These are phyloP conservation scores for Melampsora abietis-canadensis DNA, from an alignment of 1,284 basidiomycete genomes.

Conservation along the genomic window DNA sequence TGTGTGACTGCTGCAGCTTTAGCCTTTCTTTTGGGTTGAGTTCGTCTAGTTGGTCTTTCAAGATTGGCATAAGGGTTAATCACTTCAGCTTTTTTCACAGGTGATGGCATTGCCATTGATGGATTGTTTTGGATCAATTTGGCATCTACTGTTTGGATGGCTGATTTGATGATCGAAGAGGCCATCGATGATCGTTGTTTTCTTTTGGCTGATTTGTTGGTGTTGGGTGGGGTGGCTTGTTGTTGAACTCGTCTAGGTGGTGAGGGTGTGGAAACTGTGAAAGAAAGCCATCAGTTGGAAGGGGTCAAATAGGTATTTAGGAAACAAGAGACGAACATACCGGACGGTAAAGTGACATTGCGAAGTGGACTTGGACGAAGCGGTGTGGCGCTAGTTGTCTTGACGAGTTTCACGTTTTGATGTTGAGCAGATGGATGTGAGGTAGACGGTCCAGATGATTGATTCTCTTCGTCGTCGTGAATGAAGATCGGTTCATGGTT, in stretches of 20 bases:
- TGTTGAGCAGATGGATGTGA: not conserved
- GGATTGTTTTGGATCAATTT: conserved; percentile 12
- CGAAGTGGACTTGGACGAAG: conserved; percentile 29
- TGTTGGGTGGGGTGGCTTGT: not conserved
- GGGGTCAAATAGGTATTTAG: not conserved
- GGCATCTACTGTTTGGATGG: not conserved
- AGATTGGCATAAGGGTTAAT: conserved; percentile 33
- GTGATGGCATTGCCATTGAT: not conserved
- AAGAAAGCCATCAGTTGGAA: not conserved
- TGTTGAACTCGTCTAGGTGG: not conserved
- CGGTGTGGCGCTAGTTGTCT: conserved; percentile 1
- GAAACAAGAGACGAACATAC: conserved; percentile 9
- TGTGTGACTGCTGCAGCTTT: conserved; percentile 11
- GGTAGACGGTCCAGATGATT: no score
- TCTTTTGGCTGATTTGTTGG: conserved; percentile 22
- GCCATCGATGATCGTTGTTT: conserved; percentile 18
- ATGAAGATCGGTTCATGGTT: no score
- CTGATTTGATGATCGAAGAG: conserved; percentile 34
- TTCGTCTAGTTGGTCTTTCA: conserved; percentile 7
- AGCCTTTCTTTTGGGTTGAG: conserved; percentile 11
- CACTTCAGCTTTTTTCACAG: conserved; percentile 27
- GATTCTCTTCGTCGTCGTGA: no score
- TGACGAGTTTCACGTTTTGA: conserved; percentile 4
- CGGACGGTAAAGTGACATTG: conserved; percentile 26
- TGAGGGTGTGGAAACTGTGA: not conserved